phyloP scores from a whole-genome alignment of 805 yeast species.

The Wickerhamiella occidentalis region DNA sequence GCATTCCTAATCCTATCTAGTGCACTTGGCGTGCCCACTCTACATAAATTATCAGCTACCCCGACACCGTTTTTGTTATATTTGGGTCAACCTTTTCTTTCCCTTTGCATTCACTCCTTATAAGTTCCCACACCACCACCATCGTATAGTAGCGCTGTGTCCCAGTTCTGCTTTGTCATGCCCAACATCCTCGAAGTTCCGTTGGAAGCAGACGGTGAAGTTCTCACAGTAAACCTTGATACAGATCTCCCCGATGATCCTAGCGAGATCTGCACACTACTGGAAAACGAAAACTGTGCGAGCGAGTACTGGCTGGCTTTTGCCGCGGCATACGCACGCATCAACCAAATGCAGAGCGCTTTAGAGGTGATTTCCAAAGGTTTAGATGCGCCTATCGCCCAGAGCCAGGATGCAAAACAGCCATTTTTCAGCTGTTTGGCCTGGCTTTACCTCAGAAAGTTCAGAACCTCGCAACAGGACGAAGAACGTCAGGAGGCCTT shows the following conservation, averaged over 20 bases:
- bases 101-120: too few relatives aligned
- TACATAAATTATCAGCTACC: too few relatives aligned
- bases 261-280: slow-evolving; percentile 60
- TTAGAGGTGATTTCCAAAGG: slow-evolving; percentile 52
- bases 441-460: slow-evolving; percentile 46
- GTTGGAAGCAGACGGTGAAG: slow-evolving; percentile 61
- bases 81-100: too few relatives aligned
- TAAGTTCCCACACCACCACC: too few relatives aligned
- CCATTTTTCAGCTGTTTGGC: slow-evolving; percentile 50
- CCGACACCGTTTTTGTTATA: too few relatives aligned
- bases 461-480: slow-evolving; percentile 25
- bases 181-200: slow-evolving; percentile 49
- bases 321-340: slow-evolving; percentile 68
- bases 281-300: slow-evolving; percentile 69
- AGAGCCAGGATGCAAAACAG: slow-evolving; percentile 33
- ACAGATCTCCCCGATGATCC: slow-evolving; percentile 87
- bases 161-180: slow-evolving; percentile 8
- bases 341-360: slow-evolving; percentile 48
- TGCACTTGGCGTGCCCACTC: too few relatives aligned
- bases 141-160: too few relatives aligned
- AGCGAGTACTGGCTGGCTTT: slow-evolving; percentile 74
- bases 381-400: slow-evolving; percentile 27
- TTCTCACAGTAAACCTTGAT: slow-evolving; percentile 69
- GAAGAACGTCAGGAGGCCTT: slow-evolving; percentile 21
- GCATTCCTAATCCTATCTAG: too few relatives aligned